Evolutionary conservation across 1,284 basidiomycete genomes (phyloP).

Genomic region (Leccinum fallax): DNA sequence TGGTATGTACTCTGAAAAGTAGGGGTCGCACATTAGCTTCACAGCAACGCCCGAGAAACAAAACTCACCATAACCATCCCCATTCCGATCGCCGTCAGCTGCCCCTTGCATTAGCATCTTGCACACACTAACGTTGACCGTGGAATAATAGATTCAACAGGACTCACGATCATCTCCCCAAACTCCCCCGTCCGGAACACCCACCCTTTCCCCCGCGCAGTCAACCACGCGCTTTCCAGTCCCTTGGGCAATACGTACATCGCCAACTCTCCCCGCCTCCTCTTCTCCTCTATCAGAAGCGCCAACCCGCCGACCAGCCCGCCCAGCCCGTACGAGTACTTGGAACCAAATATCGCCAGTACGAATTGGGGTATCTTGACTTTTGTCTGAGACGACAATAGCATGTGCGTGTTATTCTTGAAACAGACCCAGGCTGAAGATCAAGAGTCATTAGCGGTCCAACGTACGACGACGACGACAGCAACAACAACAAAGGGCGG

Average conservation of each 20-base stretch:
- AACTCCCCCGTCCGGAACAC: conserved; percentile 76
- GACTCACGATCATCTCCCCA: conserved; percentile 65
- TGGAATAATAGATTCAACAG: conserved; percentile 1
- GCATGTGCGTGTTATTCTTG: conserved; percentile 60
- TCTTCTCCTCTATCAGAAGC: conserved; percentile 86
- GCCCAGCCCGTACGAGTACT: conserved; percentile 73
- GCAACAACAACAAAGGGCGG: neutral
- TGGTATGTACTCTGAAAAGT: conserved; percentile 48
- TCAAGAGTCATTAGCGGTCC: neutral
- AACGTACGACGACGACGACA: too few relatives aligned
- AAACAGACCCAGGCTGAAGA: conserved; percentile 71
- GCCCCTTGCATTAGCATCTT: conserved; percentile 14
- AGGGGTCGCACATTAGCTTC: conserved; percentile 11
- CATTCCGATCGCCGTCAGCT: conserved; percentile 77
- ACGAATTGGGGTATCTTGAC: conserved; percentile 51
- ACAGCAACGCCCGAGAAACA: neutral
- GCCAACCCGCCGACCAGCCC: conserved; percentile 80
- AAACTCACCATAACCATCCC: conserved; percentile 85
- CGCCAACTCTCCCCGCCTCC: conserved; percentile 81
- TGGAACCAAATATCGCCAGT: conserved; percentile 62
- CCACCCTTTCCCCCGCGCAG: conserved; percentile 74
- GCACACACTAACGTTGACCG: neutral
- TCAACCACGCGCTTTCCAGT: conserved; percentile 85
- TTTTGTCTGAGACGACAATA: conserved; percentile 45
- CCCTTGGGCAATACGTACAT: conserved; percentile 97